These are phyloP conservation scores for Blakeslea trispora DNA, from an alignment of 371 early-diverging fungal genomes.

Conservation along the genomic window DNA sequence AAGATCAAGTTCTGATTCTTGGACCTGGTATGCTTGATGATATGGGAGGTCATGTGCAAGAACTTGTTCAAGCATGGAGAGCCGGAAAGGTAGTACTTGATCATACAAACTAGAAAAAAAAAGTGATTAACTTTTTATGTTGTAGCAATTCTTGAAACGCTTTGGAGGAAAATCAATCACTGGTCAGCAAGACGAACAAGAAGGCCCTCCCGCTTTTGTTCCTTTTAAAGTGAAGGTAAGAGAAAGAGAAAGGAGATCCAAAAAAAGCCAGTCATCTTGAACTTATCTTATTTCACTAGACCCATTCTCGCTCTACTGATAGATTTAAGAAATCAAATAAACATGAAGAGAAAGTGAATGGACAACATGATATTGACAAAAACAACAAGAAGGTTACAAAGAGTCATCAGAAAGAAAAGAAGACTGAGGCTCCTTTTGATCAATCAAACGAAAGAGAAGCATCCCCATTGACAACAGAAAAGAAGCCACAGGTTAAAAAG, in stretches of 20 bases:
- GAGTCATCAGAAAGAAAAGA: too few relatives aligned
- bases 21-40: constrained; percentile 38
- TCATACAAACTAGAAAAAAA: not conserved
- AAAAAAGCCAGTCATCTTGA: too few relatives aligned
- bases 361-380: too few relatives aligned
- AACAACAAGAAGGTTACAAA: too few relatives aligned
- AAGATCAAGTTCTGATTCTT: constrained; percentile 34
- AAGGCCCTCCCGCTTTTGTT: constrained; percentile 46
- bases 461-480: too few relatives aligned
- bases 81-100: constrained; percentile 41
- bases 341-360: too few relatives aligned
- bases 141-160: constrained; percentile 43
- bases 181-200: constrained; percentile 15
- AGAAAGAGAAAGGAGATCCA: not conserved
- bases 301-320: not conserved
- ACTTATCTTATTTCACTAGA: too few relatives aligned
- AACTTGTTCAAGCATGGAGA: constrained; percentile 48
- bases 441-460: too few relatives aligned
- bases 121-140: not conserved
- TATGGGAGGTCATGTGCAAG: constrained; percentile 47
- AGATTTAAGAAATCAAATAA: too few relatives aligned
- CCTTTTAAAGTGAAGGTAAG: constrained; percentile 43
- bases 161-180: constrained; percentile 15
- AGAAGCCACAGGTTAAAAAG: too few relatives aligned
- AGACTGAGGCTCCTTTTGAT: too few relatives aligned